A percentile compares a stretch with the other conserved stretches of the same genome.
Conservation (phyloP, 169 alveolate genomes). For the Toxoplasma gondii region DNA sequence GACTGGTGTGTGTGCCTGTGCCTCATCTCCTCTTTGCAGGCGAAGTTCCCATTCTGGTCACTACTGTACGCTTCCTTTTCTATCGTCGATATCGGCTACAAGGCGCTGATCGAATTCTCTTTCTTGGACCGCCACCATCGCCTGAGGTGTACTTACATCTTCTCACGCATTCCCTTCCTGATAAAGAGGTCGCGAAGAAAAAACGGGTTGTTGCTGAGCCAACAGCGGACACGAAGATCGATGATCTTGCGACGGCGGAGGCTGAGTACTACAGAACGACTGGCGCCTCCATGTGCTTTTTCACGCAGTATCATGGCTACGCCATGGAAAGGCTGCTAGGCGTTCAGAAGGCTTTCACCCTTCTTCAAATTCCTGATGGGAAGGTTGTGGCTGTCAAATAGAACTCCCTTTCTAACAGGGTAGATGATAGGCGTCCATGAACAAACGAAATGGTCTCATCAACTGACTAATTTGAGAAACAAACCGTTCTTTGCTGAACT, state of each 20-base stretch:
- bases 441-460: too few species aligned
- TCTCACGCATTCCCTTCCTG: conserved; percentile 13
- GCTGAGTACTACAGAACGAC: not conserved
- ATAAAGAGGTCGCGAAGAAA: not conserved
- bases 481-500: too few species aligned
- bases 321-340: not conserved
- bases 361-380: not conserved
- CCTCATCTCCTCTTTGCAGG: conserved; percentile 15
- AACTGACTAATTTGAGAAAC: too few species aligned
- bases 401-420: not conserved
- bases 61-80: conserved; percentile 73
- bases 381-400: conserved; percentile 3
- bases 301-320: not conserved
- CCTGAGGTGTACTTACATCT: conserved; percentile 64
- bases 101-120: conserved; percentile 71
- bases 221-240: not conserved
- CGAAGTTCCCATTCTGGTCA: conserved; percentile 62
- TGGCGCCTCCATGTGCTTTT: conserved; percentile 3
- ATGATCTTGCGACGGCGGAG: not conserved
- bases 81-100: conserved; percentile 71
- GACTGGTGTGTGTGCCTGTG: not conserved
- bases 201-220: not conserved
- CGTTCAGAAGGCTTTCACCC: not conserved
- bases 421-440: too few species aligned
- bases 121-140: conserved; percentile 69